Conservation (phyloP, 2,329 filamentous ascomycete genomes). For the Claviceps digitariae region DNA sequence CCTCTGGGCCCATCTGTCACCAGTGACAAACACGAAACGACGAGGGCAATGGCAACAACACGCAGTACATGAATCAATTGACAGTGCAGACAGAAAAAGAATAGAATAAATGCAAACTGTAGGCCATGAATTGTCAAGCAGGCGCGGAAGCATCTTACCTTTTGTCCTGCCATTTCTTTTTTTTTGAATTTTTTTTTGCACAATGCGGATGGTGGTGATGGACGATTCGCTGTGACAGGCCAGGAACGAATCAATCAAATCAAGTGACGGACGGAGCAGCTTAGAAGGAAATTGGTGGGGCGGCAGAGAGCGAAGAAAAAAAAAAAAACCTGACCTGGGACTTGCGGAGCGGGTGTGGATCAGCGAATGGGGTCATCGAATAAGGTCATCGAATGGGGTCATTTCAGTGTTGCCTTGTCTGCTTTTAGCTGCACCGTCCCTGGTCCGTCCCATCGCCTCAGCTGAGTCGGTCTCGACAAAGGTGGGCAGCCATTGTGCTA, state of each 20-base stretch:
- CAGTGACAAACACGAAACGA: slow-evolving; percentile 2
- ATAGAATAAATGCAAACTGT: not conserved
- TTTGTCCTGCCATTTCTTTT: slow-evolving; percentile 10
- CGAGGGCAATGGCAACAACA: not conserved
- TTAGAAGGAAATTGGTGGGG: not conserved
- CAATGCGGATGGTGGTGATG: not conserved
- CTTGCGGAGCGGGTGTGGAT: not conserved
- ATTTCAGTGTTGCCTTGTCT: not conserved
- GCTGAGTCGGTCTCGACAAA: not conserved
- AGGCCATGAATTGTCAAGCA: not conserved
- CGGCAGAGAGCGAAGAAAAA: not conserved
- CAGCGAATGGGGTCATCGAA: not conserved
- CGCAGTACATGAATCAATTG: not conserved
- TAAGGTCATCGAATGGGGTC: not conserved
- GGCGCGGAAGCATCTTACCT: slow-evolving; percentile 5
- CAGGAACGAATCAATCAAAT: slow-evolving; percentile 1
- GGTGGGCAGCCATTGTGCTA: not conserved
- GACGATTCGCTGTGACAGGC: not conserved
- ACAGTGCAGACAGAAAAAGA: not conserved
- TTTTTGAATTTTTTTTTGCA: not conserved
- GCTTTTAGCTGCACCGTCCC: not conserved
- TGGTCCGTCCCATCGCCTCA: not conserved
- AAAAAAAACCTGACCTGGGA: slow-evolving; percentile 4
- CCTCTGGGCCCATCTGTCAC: not conserved
- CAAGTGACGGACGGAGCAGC: not conserved